Evolutionary conservation across 805 yeast genomes (phyloP), one percentile per base, ranked within the genome.

Genomic region (Metschnikowia vanudenii): DNA sequence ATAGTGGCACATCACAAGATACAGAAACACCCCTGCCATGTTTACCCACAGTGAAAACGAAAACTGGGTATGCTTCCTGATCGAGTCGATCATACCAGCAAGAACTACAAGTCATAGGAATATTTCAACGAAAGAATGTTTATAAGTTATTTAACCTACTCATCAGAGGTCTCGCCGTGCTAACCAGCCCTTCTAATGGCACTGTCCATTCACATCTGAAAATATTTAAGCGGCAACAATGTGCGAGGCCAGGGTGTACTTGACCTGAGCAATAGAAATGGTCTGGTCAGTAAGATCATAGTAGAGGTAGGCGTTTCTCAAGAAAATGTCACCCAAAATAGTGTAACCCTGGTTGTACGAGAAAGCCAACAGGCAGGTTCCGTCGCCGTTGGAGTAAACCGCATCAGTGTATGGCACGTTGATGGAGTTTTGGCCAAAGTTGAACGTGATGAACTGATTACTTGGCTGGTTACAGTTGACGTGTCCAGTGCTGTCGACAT

Each of bases 261-360:
- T 22, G 12, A 50, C 54, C 42, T 49, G 52, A 14, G 52, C 58
- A 29, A 56, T 37, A 2, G 53, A 45, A 18, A 56, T 49, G 20
- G 47, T 45, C 41, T 43, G 38, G 48, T 49, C 57, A 7, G 53
- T 48, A 16, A 54, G 49, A 36, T 56, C 55, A 33, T 50, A 56
- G 50, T 51, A 50, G 14, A 51, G 50, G 38, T 56, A 56, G 10
- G 57, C 58, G 35, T 49, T 44, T 39, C 60, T 45, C 50, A 56
- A 49, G 43, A 56, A 54, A 22, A 47, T 47, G 33, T 56, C 56
- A 7, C 60, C 60, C 45, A 51, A 49, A 26, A 51, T 43, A 14
- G 32, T 42, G 46, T 43, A 24, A 26, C 49, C 48, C 4, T 37
- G 12, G 44, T 43, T n/a, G 41, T 50, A 41, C 4, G 31, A 12